Evolutionary conservation across 805 yeast genomes (phyloP), one percentile per base, ranked within the genome.

Genomic region (Zygoascus flipseniorum): DNA sequence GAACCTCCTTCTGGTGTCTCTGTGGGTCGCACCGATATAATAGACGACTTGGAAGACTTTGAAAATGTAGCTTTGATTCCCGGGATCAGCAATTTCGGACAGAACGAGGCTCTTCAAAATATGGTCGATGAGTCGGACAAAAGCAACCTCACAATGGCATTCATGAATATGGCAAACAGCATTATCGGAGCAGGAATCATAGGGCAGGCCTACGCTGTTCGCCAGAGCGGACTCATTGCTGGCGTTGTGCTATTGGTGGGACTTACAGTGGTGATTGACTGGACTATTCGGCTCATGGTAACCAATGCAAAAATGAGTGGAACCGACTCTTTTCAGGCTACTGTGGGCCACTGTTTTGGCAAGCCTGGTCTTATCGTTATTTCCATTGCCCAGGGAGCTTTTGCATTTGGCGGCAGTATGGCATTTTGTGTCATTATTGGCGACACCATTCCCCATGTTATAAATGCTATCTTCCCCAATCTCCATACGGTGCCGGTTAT

Each of bases 91-190:
- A 39, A 37, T 19, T 50, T 59, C 43, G 63, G 63, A 13, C 58
- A 56, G 31, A 60, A 60, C 39, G 63, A 59, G 42, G 35, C 48
- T 8, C 55, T 60, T 20, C 51, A 42, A 31, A 28, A 55, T 14
- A 53, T 60, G 48, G 57, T 60, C 32, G 52, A 52, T 14, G 57
- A 59, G 47, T 43, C 55, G 16, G 60, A 56, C 50, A 80, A 79
- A 59, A 80, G 86, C 1, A 77, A 75, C 43, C 75, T 90, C 76
- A 79, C 77, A 54, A 85, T 85, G 88, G 97, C 97, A 5, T 89
- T 90, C 64, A 86, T 90, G 95, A 92, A 92, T 69, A 89, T 90
- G 96, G 95, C 97, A 9, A 90, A 90, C 68, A 85, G 95, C 18
- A 92, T 92, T 56, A 74, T 92, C 6, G 98, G 98, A 0, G 97